These are phyloP conservation scores for Lepidium didymum DNA, from an alignment of 345 rosid genomes.

Conservation along the genomic window DNA sequence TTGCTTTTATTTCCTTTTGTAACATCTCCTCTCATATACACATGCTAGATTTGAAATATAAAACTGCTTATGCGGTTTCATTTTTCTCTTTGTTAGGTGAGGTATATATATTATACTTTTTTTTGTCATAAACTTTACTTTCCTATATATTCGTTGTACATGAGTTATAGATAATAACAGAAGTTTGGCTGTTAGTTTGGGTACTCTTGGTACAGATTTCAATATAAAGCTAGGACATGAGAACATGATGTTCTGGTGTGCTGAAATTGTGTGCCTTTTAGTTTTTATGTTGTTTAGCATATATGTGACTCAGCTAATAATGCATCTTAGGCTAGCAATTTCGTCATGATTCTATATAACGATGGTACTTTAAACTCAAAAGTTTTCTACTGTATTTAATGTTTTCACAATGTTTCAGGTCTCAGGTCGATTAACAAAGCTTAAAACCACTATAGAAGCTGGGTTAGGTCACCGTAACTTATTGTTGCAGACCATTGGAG, in stretches of 20 bases:
- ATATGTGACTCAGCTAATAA: background rate
- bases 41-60: background rate
- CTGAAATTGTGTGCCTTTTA: background rate
- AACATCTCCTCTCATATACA: background rate
- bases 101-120: background rate
- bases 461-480: slow-evolving; percentile 52
- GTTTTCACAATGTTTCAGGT: slow-evolving; percentile 37
- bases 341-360: background rate
- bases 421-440: slow-evolving; percentile 54
- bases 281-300: background rate
- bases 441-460: slow-evolving; percentile 68
- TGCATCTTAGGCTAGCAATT: background rate
- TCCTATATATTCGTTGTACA: background rate
- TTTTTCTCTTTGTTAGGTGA: background rate
- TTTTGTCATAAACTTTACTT: slow-evolving; percentile 17
- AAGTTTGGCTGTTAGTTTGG: slow-evolving; percentile 14
- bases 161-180: slow-evolving; percentile 1
- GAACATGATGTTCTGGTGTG: background rate
- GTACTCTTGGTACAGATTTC: background rate
- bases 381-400: background rate
- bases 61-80: background rate
- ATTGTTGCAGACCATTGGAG: slow-evolving; percentile 58
- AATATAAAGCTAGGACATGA: background rate
- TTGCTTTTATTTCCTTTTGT: background rate
- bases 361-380: background rate